Evolutionary conservation across 768 basidiomycete genomes (phyloP), one percentile per base, ranked within the genome.

Genomic region (Leucocoprinus birnbaumii): DNA sequence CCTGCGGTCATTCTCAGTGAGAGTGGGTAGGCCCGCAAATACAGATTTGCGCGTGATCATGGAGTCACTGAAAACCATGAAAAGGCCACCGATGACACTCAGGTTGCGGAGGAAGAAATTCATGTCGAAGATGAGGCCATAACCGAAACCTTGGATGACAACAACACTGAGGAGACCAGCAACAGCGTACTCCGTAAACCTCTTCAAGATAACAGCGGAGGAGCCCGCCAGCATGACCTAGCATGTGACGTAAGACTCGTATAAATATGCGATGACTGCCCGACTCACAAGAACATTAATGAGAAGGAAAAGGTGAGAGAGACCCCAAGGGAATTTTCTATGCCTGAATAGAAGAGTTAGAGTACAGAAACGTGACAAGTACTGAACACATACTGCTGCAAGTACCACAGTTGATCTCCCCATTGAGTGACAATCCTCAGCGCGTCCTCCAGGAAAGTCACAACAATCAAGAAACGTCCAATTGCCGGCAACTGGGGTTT

Each of bases 101-200:
- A 99, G 80, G 73, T 98, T 99, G 70, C 97, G 94, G 43, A 98
- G 88, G 93, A 99, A 99, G 83, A 99, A 99, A 75, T 91, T 98
- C 70, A 98, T 81, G 80, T 98, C 97, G 72, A 99, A 99, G 66
- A 99, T 96, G 69, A 99, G 90, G 31, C 97, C 97, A 66, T 99
- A 99, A 62, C 97, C 97, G 62, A 99, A 90, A 43, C 96, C 96
- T 73, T 99, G 97, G 43, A 94, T 84, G 63, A 98, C 73, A 54
- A 99, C 95, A 48, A 98, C 97, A 48, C 76, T 79, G 51, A 98
- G 80, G 44, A 99, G 88, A 62, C 94, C 94, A 44, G 85, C 85
- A 60, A 96, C 91, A 13, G 95, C 88, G 67, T 84, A 87, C 76
- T 96, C 94, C 1, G 93, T 89, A 73, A 88, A 83, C 51, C 85